Percentiles rank a stretch among this genome's conserved stretches.
These are phyloP conservation scores for Aspergillus tubingensis DNA, from an alignment of 2,329 filamentous ascomycete species.

Conservation along the genomic window DNA sequence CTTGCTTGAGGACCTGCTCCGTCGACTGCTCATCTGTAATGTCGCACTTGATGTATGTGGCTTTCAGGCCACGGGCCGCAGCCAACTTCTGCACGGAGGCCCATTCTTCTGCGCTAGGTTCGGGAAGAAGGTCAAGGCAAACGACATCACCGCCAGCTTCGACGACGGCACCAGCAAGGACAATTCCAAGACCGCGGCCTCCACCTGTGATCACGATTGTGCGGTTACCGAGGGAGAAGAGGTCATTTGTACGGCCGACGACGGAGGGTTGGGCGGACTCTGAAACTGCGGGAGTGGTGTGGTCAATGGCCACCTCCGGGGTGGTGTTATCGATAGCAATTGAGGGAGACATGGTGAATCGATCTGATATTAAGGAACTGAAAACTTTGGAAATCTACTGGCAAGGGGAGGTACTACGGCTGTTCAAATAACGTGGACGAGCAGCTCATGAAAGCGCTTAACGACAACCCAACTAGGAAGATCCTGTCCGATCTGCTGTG, in stretches of 20 bases:
- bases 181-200: slow-evolving; percentile 54
- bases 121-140: slow-evolving; percentile 50
- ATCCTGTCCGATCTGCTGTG: not conserved
- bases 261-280: slow-evolving; percentile 37
- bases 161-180: slow-evolving; percentile 51
- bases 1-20: slow-evolving; percentile 37
- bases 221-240: slow-evolving; percentile 50
- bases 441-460: slow-evolving; percentile 16
- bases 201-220: slow-evolving; percentile 53
- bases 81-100: slow-evolving; percentile 46
- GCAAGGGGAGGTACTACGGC: not conserved
- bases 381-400: not conserved
- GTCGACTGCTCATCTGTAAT: slow-evolving; percentile 50
- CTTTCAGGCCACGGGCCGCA: slow-evolving; percentile 34
- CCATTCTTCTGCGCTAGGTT: slow-evolving; percentile 42
- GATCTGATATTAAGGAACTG: not conserved
- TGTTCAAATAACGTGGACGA: not conserved
- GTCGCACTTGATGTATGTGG: slow-evolving; percentile 50
- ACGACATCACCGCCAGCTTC: slow-evolving; percentile 55
- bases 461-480: slow-evolving; percentile 20
- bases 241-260: slow-evolving; percentile 26
- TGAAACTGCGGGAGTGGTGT: slow-evolving; percentile 27
- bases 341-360: slow-evolving; percentile 25
- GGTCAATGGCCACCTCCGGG: slow-evolving; percentile 22
- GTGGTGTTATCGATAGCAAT: slow-evolving; percentile 1